Base-by-base conservation (phyloP, 1,139 yeast genomes). In the Geotrichum phurueaensis region DNA sequence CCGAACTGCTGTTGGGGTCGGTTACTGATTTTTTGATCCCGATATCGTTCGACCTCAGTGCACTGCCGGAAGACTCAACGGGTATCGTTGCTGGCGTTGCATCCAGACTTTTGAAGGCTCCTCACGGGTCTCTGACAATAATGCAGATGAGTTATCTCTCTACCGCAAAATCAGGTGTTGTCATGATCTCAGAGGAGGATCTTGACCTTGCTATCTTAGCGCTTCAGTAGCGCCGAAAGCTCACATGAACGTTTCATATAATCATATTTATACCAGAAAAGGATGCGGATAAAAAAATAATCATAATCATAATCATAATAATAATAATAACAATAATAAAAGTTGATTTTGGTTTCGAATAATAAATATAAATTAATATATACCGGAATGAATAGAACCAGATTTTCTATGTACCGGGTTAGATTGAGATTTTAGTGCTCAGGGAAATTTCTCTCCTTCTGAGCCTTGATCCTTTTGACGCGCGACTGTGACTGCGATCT, bases 61-160 rank as follows among this genome's bases (percentile, higher is more conserved):
- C 73, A 33, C 71, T 85, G 47, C 89, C 89, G 0, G 73, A 83
- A 52, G 85, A 84, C 68, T 78, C 84, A 6, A 84, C 86, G 9
- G 89, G 89, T 56, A 84, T 85, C 60, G 89, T 85, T 1, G 84
- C 88, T 0, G 88, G 89, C 0, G 79, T 85, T 39, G 87, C 89
- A 0, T 43, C 49, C 13, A 45, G 49, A 36, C 49, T 59, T 2
- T 36, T 51, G 31, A 47, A 45, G 33, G 47, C 51, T 29, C 56
- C 56, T 3, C 27, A 62, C 49, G 15, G 45, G 49, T 12, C 23
- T 2, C 12, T n/a, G 59, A 54, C 33, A 36, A 60, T 36, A 12
- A 58, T 66, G 47, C 86, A 84, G 63, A 81, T 85, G 83, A 81
- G 81, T 67, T 85, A 85, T 66, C 72, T 85, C 33, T 83, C 87